Conservation (phyloP, 2,329 filamentous ascomycete species). For the Peltaster fructicola region DNA sequence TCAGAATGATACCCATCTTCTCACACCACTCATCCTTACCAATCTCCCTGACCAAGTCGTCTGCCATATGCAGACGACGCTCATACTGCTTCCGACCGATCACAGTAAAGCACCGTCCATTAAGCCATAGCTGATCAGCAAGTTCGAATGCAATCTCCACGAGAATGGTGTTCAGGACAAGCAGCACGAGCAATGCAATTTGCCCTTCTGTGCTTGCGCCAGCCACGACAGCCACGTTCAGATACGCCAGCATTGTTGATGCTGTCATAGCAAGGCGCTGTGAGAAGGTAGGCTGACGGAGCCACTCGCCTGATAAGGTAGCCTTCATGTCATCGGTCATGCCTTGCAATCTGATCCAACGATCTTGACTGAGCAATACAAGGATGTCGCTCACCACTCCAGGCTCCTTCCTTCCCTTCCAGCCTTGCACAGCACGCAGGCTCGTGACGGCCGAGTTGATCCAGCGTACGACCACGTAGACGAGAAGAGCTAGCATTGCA, state of each 20-base stretch:
- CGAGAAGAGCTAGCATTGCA: conserved; percentile 30
- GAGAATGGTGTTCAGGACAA: conserved; percentile 36
- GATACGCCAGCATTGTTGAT: conserved; percentile 41
- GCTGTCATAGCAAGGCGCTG: conserved; percentile 34
- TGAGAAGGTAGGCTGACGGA: conserved; percentile 32
- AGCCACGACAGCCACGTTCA: conserved; percentile 36
- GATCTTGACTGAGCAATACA: conserved; percentile 35
- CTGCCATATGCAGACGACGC: conserved; percentile 19
- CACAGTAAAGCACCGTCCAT: conserved; percentile 26
- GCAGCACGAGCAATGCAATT: conserved; percentile 32
- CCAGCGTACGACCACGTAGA: conserved; percentile 36
- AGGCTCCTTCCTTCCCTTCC: conserved; percentile 22
- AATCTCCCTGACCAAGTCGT: conserved; percentile 22
- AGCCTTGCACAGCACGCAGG: conserved; percentile 24
- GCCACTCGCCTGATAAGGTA: conserved; percentile 40
- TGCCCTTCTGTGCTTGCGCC: conserved; percentile 38
- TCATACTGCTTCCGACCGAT: conserved; percentile 15
- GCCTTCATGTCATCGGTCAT: conserved; percentile 39
- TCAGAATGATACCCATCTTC: conserved; percentile 20
- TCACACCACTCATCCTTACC: conserved; percentile 21
- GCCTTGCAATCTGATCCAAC: conserved; percentile 37
- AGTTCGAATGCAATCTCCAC: conserved; percentile 37
- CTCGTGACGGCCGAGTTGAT: conserved; percentile 41
- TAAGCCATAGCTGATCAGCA: conserved; percentile 31
- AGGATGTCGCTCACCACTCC: conserved; percentile 29